Evolutionary conservation across 441 rosid genomes (phyloP), one percentile per base, ranked within the genome.

Genomic region (Euphorbia celastroides): DNA sequence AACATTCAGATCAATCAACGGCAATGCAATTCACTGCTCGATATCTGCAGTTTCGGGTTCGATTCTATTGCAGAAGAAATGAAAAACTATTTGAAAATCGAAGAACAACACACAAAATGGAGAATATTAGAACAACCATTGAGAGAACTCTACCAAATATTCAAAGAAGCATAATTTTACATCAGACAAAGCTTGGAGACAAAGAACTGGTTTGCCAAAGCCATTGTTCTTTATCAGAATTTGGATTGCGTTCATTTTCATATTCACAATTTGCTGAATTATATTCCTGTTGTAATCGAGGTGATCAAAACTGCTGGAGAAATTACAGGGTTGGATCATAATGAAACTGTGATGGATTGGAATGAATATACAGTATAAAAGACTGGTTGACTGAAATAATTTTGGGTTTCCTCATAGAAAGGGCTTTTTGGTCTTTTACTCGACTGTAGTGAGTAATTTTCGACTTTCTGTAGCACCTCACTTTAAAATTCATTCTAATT

Each of bases 91-190:
- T 78, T 95, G 68, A 83, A 76, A 71, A 82, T 88, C 13, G 99
- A 87, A 76, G 99, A 95, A 81, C 87, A 80, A 66, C 78, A 83
- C 27, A 61, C 81, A 8, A 92, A 92, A 72, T 95, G 99, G 98
- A 80, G 75, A 72, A 83, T 82, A 31, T 81, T 92, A 11, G 98
- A 92, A 50, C 86, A 79, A 52, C 99, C 98, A 2, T 68, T 95
- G 52, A 87, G 74, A 75, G 98, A 92, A 75, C 88, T 95, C 16
- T 72, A 78, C 55, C 74, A 87, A 71, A 87, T 87, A 10, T 87
- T 88, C 60, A 95, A 80, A 83, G 99, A 85, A 80, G 98, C 92
- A 17, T 98, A 95, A 72, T 38, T 68, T 46, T 95, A 88, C 71
- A 82, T 95, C 41, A 75, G 72, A 54, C 88, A 78, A n/a, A 83